Base-by-base conservation (phyloP, 495 filamentous ascomycete genomes). In the Acidiella bohemica region DNA sequence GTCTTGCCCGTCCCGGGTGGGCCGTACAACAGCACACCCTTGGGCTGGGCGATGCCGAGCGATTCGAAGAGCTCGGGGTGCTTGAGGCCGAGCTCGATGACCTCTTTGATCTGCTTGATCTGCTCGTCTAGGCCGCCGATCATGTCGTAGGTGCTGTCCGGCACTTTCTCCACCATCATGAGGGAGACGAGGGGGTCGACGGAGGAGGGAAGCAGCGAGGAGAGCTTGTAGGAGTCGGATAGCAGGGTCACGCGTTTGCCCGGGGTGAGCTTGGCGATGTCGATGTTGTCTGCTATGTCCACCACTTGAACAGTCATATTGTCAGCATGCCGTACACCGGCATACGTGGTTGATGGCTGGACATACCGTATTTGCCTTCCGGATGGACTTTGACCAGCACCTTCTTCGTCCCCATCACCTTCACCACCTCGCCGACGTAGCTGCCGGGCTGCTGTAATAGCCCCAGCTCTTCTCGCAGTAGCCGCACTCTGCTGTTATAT, bases 81-180 rank as follows among this genome's bases (percentile, higher is more conserved):
- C 67, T 96, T 93, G 42, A 99, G 72, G 39, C 90, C 90, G 23
- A 99, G 81, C 66, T 99, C 90, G 60, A 99, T 96, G 39, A 99
- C 90, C 60, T 99, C 90, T 66, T 99, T 99, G 68, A 99, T 99
- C 63, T 99, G 92, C 68, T 99, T 96, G 67, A 99, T 96, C 56
- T 99, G 90, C 58, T 99, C 92, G 53, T 96, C 92, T 32, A 99
- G 70, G 45, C 90, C 90, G 60, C 90, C 90, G 54, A 99, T 99
- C 90, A 99, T 99, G 66, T 99, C 90, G 68, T 99, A 99, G 57
- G 90, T 99, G 66, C 85, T 93, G 67, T 99, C 90, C 20, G 90
- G 90, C 19, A 99, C 90, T 66, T 99, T 99, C 62, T 99, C 90
- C 31, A 99, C 90, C 92, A 99, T 96, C 90, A 99, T 99, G 54